Conservation (phyloP, 176 grass and related monocot species). For the Poa pratensis region DNA sequence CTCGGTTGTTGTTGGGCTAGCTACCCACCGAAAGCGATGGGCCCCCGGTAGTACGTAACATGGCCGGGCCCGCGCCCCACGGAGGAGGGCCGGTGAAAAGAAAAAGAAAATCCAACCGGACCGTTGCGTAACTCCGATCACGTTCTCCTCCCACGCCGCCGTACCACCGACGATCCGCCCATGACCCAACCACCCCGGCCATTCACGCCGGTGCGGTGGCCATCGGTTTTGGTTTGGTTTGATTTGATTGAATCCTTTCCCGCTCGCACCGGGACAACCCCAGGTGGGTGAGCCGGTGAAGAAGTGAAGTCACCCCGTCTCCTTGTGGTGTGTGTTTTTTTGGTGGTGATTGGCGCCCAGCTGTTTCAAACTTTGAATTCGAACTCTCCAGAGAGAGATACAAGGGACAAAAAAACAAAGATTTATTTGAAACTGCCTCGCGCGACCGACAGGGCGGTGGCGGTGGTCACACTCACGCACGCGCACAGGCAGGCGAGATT, state of each 20-base stretch:
- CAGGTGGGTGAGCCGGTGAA: neutral
- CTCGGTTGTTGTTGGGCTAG: constrained; percentile 47
- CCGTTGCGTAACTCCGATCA: constrained; percentile 10
- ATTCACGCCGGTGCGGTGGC: constrained; percentile 11
- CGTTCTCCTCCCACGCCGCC: neutral
- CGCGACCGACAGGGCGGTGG: constrained; percentile 35
- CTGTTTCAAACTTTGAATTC: constrained; percentile 44
- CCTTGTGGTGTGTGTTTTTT: neutral
- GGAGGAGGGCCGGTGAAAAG: neutral
- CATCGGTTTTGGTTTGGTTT: neutral
- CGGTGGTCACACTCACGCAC: constrained; percentile 24
- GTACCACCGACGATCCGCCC: constrained; percentile 46
- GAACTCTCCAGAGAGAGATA: neutral
- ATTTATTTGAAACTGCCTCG: neutral
- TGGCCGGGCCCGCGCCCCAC: neutral
- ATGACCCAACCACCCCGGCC: constrained; percentile 38
- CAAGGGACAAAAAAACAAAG: neutral
- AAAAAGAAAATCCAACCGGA: constrained; percentile 35
- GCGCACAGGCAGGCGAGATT: neutral
- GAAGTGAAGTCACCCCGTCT: neutral
- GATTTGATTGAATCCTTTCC: too few relatives aligned
- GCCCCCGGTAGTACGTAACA: constrained; percentile 27
- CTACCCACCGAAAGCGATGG: constrained; percentile 43
- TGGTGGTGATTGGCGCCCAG: constrained; percentile 42
- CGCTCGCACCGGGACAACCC: neutral